phyloP scores from a whole-genome alignment of 345 rosid genomes.

The Populus pruinosa region DNA sequence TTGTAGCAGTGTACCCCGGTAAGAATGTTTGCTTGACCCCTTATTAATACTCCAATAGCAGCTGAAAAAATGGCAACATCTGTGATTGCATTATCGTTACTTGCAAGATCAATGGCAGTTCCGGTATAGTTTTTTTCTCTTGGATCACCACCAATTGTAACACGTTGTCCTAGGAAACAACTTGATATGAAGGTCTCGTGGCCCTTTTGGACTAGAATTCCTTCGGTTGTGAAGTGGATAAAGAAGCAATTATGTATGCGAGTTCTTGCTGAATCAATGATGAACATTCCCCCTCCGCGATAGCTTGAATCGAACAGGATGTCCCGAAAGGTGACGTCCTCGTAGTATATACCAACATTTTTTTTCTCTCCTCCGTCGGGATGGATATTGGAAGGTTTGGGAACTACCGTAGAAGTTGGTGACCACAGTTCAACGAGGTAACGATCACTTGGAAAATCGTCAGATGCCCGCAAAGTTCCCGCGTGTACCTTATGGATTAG shows the following conservation, averaged over 20 bases:
- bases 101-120: conserved; percentile 52
- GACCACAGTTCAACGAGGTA: conserved; percentile 58
- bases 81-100: conserved; percentile 61
- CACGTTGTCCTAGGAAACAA: conserved; percentile 55
- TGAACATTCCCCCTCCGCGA: conserved; percentile 55
- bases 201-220: conserved; percentile 57
- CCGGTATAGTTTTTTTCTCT: conserved; percentile 50
- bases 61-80: conserved; percentile 65
- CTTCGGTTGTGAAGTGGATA: conserved; percentile 61
- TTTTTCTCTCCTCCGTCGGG: too few species aligned
- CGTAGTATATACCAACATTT: conserved; percentile 36
- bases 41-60: conserved; percentile 46
- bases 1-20: conserved; percentile 72
- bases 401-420: conserved; percentile 24
- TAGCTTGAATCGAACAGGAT: conserved; percentile 62
- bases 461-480: conserved; percentile 62
- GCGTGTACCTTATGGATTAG: conserved; percentile 44
- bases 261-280: conserved; percentile 47
- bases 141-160: conserved; percentile 53
- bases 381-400: background rate
- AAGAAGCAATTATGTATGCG: conserved; percentile 54
- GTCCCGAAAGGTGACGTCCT: conserved; percentile 57
- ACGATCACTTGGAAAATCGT: conserved; percentile 45
- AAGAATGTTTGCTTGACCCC: conserved; percentile 57
- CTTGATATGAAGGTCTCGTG: conserved; percentile 65